Conservation (phyloP, 192 early-diverging fungal species). For the Coemansia javaensis region DNA sequence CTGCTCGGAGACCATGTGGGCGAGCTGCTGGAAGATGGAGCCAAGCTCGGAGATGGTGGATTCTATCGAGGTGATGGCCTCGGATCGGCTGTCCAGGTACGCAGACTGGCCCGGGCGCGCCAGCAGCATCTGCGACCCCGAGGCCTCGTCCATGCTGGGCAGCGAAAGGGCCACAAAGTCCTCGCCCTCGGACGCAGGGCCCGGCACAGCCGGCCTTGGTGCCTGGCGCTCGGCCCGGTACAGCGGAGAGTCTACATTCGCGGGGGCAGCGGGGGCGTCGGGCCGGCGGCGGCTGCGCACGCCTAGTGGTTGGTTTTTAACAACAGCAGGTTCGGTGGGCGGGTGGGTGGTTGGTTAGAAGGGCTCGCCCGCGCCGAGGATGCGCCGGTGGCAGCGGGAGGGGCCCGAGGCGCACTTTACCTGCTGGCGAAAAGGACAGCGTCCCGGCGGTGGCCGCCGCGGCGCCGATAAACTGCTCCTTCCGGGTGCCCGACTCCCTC, state of each 20-base stretch:
- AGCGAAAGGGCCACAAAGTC: slow-evolving; percentile 53
- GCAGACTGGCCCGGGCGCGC: slow-evolving; percentile 62
- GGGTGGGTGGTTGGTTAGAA: background rate
- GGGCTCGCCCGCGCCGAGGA: too few species aligned
- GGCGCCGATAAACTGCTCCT: slow-evolving; percentile 81
- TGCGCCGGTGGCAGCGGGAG: background rate
- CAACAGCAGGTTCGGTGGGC: background rate
- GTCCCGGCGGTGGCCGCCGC: slow-evolving; percentile 18
- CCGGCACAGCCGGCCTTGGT: slow-evolving; percentile 3
- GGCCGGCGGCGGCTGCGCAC: slow-evolving; percentile 41
- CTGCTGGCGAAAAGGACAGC: slow-evolving; percentile 20
- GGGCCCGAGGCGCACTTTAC: too few species aligned
- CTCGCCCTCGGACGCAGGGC: slow-evolving; percentile 15
- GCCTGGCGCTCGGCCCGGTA: slow-evolving; percentile 52
- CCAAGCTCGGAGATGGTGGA: slow-evolving; percentile 94
- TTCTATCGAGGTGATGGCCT: slow-evolving; percentile 94
- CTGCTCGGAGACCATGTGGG: slow-evolving; percentile 80
- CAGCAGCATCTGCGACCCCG: slow-evolving; percentile 66
- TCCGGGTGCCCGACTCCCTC: slow-evolving; percentile 81
- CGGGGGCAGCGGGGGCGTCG: slow-evolving; percentile 7
- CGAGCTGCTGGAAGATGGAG: slow-evolving; percentile 82
- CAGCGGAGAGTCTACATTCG: slow-evolving; percentile 53
- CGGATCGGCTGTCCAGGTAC: slow-evolving; percentile 83
- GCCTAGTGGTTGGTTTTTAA: slow-evolving; percentile 32
- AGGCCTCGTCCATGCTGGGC: slow-evolving; percentile 53